These are phyloP conservation scores for Eimeria sp. DNA, from an alignment of 169 alveolate species.

Conservation along the genomic window DNA sequence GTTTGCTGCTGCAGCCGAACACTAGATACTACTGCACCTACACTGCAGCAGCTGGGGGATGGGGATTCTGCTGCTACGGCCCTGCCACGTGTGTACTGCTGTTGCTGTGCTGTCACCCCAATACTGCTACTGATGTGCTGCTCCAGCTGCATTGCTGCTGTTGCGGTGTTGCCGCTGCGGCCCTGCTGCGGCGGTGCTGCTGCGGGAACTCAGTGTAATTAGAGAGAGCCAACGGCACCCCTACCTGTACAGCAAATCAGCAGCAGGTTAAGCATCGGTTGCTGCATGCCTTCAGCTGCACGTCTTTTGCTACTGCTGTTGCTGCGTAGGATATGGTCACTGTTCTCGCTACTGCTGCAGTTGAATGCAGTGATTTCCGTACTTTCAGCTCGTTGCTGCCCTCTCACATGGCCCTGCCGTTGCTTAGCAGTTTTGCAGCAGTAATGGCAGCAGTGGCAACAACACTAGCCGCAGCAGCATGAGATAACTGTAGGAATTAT, in stretches of 20 bases:
- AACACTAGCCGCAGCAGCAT: background rate
- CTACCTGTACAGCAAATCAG: too few species aligned
- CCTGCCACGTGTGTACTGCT: too few species aligned
- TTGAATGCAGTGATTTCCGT: background rate
- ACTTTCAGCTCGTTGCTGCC: background rate
- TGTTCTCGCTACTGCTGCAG: background rate
- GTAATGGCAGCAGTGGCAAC: background rate
- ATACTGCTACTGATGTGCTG: too few species aligned
- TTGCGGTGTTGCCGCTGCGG: background rate
- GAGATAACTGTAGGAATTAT: background rate
- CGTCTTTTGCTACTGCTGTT: background rate
- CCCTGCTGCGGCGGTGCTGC: background rate
- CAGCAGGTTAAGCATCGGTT: too few species aligned
- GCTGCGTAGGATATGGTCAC: background rate
- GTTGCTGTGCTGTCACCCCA: too few species aligned
- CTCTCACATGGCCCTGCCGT: background rate
- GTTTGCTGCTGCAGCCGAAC: conserved; percentile 43
- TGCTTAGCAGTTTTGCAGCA: background rate
- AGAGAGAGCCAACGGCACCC: too few species aligned
- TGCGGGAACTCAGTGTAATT: background rate
- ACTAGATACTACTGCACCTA: conserved; percentile 4
- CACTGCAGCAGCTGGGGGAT: background rate
- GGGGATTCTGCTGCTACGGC: too few species aligned
- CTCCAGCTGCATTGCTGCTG: background rate
- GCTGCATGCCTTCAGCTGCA: too few species aligned